Evolutionary conservation across 768 basidiomycete species (phyloP), one percentile per base, ranked within the genome.

Genomic region (Clavaria fumosa): DNA sequence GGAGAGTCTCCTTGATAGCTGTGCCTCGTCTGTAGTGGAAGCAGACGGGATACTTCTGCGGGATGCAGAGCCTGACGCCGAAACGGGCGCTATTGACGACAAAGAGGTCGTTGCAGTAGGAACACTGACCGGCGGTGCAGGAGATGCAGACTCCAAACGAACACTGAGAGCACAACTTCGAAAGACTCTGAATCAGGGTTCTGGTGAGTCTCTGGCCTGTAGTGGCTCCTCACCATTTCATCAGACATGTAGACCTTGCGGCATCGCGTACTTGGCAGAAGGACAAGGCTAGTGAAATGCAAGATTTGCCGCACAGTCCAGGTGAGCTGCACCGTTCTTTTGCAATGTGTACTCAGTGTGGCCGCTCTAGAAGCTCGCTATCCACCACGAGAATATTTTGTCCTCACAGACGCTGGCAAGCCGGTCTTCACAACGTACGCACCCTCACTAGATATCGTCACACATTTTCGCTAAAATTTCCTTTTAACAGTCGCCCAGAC

Each of bases 381-480:
- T 49, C 60, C 64, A 36, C 72, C 70, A 17, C 67, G 90, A 37
- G 74, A 86, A 51, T 99, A 96, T 55, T 95, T 84, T 51, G 72
- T 96, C 11, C 67, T 97, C 14, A 96, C 91, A 0, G 77, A 91
- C 44, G 95, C 95, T 21, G 95, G 95, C 20, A 97, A 99, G 56
- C 91, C 91, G n/a, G 90, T 99, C 7, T 99, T 84, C 51, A 67
- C 75, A 30, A 86, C 84, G 90, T 83, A 54, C 35, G 21, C 1
- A 17, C 18, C 28, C 35, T 17, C 31, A n/a, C 17, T 20, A n/a
- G 2, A 17, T 18, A 3, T 17, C 26, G 18, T n/a, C n/a, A n/a
- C n/a, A n/a, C n/a, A n/a, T n/a, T n/a, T n/a, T n/a, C n/a, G n/a
- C n/a, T n/a, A n/a, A n/a, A n/a, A 35, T 31, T 3, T 3, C 15